phyloP scores from a whole-genome alignment of 179 eudicot species.

The Gypsophila paniculata region DNA sequence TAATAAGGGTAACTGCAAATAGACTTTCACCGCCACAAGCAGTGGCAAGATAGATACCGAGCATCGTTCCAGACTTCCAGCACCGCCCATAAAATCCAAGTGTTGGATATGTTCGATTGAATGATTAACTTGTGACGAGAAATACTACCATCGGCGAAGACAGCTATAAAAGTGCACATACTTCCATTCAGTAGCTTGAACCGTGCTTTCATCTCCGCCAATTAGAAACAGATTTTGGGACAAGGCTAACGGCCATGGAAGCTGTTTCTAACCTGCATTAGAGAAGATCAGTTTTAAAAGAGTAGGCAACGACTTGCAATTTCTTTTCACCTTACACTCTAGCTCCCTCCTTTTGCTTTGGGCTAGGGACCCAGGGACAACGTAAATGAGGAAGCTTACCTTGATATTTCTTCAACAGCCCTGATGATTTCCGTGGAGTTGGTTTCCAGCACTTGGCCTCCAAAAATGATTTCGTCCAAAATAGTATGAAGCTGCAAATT shows the following conservation, averaged over 20 bases:
- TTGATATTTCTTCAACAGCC: slow-evolving; percentile 70
- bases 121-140: neutral
- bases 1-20: neutral
- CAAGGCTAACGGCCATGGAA: slow-evolving; percentile 36
- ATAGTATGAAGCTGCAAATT: slow-evolving; percentile 69
- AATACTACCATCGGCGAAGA: neutral
- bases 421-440: slow-evolving; percentile 64
- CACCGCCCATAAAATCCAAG: slow-evolving; percentile 2
- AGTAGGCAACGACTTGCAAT: neutral
- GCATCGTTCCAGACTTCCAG: neutral
- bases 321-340: neutral
- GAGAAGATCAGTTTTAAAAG: neutral
- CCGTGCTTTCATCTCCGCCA: slow-evolving; percentile 50
- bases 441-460: slow-evolving; percentile 92
- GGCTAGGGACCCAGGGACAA: neutral
- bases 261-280: slow-evolving; percentile 60
- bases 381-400: slow-evolving; percentile 24
- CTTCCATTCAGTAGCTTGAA: neutral
- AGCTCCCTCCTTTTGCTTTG: neutral
- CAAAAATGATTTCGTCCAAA: slow-evolving; percentile 77
- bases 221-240: slow-evolving; percentile 63
- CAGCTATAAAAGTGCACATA: neutral
- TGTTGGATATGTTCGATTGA: neutral
- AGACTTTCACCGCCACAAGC: neutral
- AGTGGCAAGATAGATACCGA: neutral